These are phyloP conservation scores for Fusarium circinatum DNA, from an alignment of 2,329 filamentous ascomycete genomes.

Conservation along the genomic window DNA sequence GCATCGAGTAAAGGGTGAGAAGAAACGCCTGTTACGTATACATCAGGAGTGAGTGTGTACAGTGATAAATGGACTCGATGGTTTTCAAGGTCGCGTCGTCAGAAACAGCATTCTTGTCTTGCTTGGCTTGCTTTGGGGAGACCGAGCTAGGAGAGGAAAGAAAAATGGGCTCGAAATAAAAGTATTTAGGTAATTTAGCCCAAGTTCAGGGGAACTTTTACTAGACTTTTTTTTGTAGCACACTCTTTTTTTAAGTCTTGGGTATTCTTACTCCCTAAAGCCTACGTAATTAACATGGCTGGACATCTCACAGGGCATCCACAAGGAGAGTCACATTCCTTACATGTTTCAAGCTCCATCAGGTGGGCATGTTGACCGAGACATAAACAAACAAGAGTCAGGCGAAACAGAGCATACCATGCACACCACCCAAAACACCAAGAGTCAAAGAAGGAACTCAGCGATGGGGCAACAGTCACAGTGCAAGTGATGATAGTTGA, in stretches of 20 bases:
- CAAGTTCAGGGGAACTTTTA: not conserved
- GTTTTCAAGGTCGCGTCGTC: fast-evolving
- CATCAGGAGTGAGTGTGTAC: not conserved
- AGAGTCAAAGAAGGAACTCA: not conserved
- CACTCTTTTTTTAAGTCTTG: not conserved
- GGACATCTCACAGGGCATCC: fast-evolving
- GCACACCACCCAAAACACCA: no score
- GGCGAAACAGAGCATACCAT: not conserved
- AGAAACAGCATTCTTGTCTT: not conserved
- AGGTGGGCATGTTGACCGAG: not conserved
- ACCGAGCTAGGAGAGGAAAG: not conserved
- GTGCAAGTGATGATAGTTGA: not conserved
- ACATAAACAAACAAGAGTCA: not conserved
- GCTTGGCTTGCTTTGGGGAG: not conserved
- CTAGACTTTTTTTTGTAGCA: not conserved
- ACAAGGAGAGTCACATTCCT: not conserved
- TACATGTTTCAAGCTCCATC: fast-evolving
- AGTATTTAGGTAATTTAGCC: not conserved
- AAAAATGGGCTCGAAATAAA: not conserved
- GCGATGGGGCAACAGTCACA: not conserved
- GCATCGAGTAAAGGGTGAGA: no score
- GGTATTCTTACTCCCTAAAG: not conserved
- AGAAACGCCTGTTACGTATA: not conserved
- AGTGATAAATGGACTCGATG: not conserved
- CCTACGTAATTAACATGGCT: not conserved